Percentiles rank a stretch among this genome's conserved stretches.
These are phyloP conservation scores for Aspergillus sp. DNA, from an alignment of 2,329 filamentous ascomycete species.

Conservation along the genomic window DNA sequence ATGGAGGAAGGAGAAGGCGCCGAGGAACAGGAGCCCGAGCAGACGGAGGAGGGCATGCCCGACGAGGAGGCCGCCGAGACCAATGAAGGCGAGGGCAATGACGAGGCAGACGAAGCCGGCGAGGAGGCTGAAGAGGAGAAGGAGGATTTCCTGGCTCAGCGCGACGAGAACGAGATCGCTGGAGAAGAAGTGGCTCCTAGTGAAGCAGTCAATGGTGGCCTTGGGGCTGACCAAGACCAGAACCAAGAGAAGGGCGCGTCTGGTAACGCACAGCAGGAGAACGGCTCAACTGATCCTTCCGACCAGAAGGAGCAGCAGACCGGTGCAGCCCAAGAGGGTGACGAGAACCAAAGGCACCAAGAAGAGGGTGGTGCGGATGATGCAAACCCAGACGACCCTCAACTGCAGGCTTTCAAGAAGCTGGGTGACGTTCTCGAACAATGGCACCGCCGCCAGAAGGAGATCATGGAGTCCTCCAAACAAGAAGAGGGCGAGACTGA, in stretches of 20 bases:
- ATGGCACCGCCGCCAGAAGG: slow-evolving; percentile 85
- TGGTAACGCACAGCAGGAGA: slow-evolving; percentile 46
- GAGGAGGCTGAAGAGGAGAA: slow-evolving; percentile 54
- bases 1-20: slow-evolving; percentile 27
- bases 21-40: slow-evolving; percentile 34
- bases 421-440: slow-evolving; percentile 88
- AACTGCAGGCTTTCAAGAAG: slow-evolving; percentile 82
- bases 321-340: slow-evolving; percentile 44
- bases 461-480: slow-evolving; percentile 68
- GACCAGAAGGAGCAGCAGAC: slow-evolving; percentile 50
- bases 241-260: slow-evolving; percentile 51
- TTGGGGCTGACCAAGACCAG: slow-evolving; percentile 43
- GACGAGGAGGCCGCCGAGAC: slow-evolving; percentile 36
- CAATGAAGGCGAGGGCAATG: slow-evolving; percentile 50
- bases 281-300: slow-evolving; percentile 48
- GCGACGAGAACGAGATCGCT: slow-evolving; percentile 54
- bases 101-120: slow-evolving; percentile 46
- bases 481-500: slow-evolving; percentile 55
- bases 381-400: slow-evolving; percentile 39
- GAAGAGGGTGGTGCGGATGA: slow-evolving; percentile 43
- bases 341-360: slow-evolving; percentile 40
- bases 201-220: slow-evolving; percentile 43
- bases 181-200: slow-evolving; percentile 55
- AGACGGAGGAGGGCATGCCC: slow-evolving; percentile 46
- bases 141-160: slow-evolving; percentile 48